These are phyloP conservation scores for Triticum dicoccoides DNA, from an alignment of 176 grass and related monocot genomes.

Conservation along the genomic window DNA sequence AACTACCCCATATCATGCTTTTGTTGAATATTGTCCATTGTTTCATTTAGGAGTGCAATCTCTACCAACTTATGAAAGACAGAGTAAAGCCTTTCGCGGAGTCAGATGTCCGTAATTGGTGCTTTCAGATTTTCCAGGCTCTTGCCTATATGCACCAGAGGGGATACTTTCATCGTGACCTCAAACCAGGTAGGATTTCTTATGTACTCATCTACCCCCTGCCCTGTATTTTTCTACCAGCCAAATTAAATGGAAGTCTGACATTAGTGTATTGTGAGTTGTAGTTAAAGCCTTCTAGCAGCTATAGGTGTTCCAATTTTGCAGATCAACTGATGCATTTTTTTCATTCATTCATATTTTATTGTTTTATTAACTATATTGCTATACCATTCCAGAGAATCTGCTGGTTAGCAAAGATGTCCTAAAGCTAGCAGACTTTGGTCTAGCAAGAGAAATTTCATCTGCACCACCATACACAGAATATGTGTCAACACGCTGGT, in stretches of 20 bases:
- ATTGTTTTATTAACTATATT: conserved; percentile 14
- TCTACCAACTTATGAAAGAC: conserved; percentile 99
- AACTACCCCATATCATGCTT: background rate
- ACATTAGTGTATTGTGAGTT: background rate
- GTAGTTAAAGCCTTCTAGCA: background rate
- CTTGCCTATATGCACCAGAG: conserved; percentile 99
- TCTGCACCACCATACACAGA: conserved; percentile 90
- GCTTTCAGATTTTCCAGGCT: conserved; percentile 98
- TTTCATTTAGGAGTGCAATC: conserved; percentile 78
- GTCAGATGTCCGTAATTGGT: conserved; percentile 88
- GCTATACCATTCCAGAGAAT: conserved; percentile 58
- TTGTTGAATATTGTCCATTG: conserved; percentile 26
- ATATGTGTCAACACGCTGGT: conserved; percentile 99
- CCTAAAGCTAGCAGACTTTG: conserved; percentile 98
- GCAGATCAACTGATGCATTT: background rate
- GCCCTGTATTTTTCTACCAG: background rate
- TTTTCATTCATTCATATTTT: background rate
- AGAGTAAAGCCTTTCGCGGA: conserved; percentile 74
- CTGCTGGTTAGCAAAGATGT: conserved; percentile 87
- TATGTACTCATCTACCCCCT: background rate
- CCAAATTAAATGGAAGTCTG: background rate
- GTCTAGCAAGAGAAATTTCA: conserved; percentile 86
- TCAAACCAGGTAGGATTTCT: conserved; percentile 73
- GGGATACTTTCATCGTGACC: conserved; percentile 98
- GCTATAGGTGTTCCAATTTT: background rate